Evolutionary conservation across 2,329 filamentous ascomycete species (phyloP), one percentile per base, ranked within the genome.

Genomic region (Cytospora piceicola): DNA sequence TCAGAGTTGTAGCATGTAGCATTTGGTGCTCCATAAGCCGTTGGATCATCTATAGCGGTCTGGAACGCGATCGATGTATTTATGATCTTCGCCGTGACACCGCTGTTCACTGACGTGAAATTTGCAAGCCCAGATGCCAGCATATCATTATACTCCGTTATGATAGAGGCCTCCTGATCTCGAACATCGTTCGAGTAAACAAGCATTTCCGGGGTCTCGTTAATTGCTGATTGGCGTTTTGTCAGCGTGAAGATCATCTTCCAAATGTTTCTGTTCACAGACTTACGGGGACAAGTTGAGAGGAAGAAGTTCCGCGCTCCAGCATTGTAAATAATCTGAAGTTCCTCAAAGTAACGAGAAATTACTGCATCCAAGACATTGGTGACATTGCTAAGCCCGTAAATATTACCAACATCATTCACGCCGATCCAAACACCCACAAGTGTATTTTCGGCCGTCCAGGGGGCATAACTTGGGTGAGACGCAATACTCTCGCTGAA

Each of bases 291-390:
- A 0, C 88, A 85, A 61, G 81, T 87, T 34, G 90, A 68, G 61
- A 89, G 80, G 2, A 83, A 77, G 67, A 89, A 89, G 63, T 87
- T 87, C 6, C 86, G 77, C 2, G 81, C 81, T 0, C 87, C 87
- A 2, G 78, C 76, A 2, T 75, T 72, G 68, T 87, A 87, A 8
- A 90, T 75, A 24, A 78, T 65, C 62, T 80, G 74, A 0, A 82
- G 71, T 1, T 82, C 72, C 4, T 72, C 72, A 15, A 77, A 77
- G 63, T 83, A 83, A 24, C 78, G 76, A 1, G 72, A 74, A n/a
- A 83, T 78, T 3, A 82, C 78, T n/a, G 73, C 70, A 3, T 69
- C 70, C 57, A 80, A 76, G 4, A 84, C 71, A 0, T 70, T 72
- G 0, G 71, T 70, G 0, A 74, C 75, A 4, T 73, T 65, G 39